Evolutionary conservation across 305 asterid species (phyloP), one percentile per base, ranked within the genome.

Genomic region (Caryopteris hybrid): DNA sequence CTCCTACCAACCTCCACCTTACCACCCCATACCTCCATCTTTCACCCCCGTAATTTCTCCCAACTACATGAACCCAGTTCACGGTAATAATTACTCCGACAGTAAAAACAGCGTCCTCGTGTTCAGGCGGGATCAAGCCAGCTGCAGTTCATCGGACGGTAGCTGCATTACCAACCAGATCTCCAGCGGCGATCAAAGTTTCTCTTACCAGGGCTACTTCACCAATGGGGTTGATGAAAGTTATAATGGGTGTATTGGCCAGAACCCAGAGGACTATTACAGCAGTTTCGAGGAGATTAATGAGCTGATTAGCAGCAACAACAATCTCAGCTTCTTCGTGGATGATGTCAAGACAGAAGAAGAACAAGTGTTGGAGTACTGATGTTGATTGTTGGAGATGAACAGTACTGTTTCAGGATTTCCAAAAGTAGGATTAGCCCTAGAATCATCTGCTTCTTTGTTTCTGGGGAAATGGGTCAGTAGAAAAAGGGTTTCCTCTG

Each of bases 201-300:
- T 78, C 10, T 73, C 63, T 1, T 79, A 67, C 3, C 82, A 62
- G 53, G 74, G 54, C 29, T 77, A 79, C 64, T 47, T 74, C 56
- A 54, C 39, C 53, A 54, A 50, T 43, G 80, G 72, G 45, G 43
- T 47, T 47, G 61, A 31, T 29, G 73, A 76, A 61, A 57, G 12
- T 6, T 53, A 65, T 43, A 39, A 13, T 38, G 45, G 16, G 3
- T 45, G 51, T 43, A 46, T 66, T 13, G 59, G 34, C 13, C 83
- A 74, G 7, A 77, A 73, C 64, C 81, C 81, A 45, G 51, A 82
- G 74, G 92, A 90, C 54, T 76, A 78, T 45, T 74, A 74, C 78
- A 2, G 29, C 1, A 74, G 85, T 21, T 75, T 85, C 61, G 89
- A 88, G 78, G 97, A 86, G 86, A 88, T 88, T 66, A 85, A 86